These are phyloP conservation scores for Gardenia jasminoides DNA, from an alignment of 257 asterid genomes.

Conservation along the genomic window DNA sequence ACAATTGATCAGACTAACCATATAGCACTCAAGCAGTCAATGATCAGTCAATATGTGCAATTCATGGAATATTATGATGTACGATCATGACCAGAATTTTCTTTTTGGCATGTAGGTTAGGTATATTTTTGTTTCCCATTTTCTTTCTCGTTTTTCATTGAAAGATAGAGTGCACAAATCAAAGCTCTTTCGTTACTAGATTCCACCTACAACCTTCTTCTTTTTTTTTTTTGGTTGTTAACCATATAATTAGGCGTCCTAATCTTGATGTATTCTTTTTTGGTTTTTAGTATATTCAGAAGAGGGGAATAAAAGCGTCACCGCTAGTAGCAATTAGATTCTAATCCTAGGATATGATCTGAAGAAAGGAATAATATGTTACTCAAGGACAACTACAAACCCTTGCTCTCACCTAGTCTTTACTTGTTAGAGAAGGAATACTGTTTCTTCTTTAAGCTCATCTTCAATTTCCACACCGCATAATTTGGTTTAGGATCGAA, in stretches of 20 bases:
- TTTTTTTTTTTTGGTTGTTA: not conserved
- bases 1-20: not conserved
- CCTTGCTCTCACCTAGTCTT: too few species aligned
- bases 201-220: not conserved
- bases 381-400: too few species aligned
- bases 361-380: too few species aligned
- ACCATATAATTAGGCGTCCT: not conserved
- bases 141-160: not conserved
- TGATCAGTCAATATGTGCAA: not conserved
- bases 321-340: too few species aligned
- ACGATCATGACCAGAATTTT: not conserved
- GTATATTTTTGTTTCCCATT: not conserved
- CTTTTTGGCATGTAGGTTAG: not conserved
- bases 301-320: not conserved
- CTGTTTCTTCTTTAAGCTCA: too few species aligned
- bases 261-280: not conserved
- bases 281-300: not conserved
- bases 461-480: not conserved
- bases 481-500: too few species aligned
- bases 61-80: not conserved
- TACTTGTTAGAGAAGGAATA: too few species aligned
- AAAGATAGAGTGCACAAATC: not conserved
- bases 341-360: too few species aligned
- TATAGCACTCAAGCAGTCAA: not conserved
- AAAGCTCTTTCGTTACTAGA: not conserved